phyloP scores from a whole-genome alignment of 2,329 filamentous ascomycete species.

The Fusarium tjaetaba region DNA sequence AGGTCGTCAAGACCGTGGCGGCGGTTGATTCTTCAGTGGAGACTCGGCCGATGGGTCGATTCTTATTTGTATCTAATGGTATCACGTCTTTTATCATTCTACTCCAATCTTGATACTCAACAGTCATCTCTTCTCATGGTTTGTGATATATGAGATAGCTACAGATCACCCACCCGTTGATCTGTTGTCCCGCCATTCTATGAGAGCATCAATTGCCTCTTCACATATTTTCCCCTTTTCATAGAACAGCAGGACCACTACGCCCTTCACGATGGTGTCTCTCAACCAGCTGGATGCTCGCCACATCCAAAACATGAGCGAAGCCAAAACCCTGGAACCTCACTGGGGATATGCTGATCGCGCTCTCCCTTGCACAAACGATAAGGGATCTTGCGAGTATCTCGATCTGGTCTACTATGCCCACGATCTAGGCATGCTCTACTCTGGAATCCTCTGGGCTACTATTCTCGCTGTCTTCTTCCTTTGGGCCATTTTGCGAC shows the following conservation, averaged over 20 bases:
- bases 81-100: conserved; percentile 23
- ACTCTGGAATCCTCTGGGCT: conserved; percentile 61
- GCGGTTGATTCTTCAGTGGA: conserved; percentile 20
- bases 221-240: not conserved
- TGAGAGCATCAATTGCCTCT: not conserved
- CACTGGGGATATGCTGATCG: conserved; percentile 62
- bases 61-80: conserved; percentile 42
- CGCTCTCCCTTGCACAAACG: conserved; percentile 57
- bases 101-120: not conserved
- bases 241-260: not conserved
- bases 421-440: conserved; percentile 62
- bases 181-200: not conserved
- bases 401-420: conserved; percentile 61
- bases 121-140: conserved; percentile 9
- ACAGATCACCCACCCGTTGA: not conserved
- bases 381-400: conserved; percentile 59
- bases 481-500: conserved; percentile 51
- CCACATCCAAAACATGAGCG: conserved; percentile 56
- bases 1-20: not conserved
- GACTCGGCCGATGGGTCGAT: conserved; percentile 16
- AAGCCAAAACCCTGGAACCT: conserved; percentile 48
- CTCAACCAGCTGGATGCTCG: conserved; percentile 40
- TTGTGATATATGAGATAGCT: conserved; percentile 3
- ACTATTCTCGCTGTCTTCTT: conserved; percentile 56
- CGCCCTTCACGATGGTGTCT: conserved; percentile 27